phyloP scores from a whole-genome alignment of 306 rosid genomes.

The Senna tora region DNA sequence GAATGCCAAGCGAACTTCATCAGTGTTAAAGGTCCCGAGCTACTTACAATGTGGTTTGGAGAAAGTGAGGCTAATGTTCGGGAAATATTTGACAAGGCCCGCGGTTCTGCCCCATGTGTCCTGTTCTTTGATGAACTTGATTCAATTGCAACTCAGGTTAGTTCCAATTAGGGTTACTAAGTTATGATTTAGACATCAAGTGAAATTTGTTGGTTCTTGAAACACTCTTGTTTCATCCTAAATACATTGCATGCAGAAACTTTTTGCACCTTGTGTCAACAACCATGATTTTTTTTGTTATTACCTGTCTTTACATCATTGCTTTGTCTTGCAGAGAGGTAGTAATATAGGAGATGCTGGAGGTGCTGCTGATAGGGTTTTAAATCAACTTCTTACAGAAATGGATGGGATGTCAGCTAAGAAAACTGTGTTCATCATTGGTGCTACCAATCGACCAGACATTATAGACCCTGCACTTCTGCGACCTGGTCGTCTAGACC shows the following conservation, averaged over 20 bases:
- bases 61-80: constrained; percentile 26
- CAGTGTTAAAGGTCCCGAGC: constrained; percentile 13
- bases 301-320: background rate
- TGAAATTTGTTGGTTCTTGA: background rate
- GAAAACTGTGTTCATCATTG: constrained; percentile 74
- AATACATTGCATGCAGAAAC: background rate
- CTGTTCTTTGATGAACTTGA: constrained; percentile 28
- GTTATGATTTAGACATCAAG: background rate
- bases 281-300: background rate
- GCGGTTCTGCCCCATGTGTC: constrained; percentile 25
- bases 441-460: constrained; percentile 77
- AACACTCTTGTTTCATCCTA: background rate
- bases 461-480: constrained; percentile 81
- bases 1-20: constrained; percentile 43
- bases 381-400: constrained; percentile 76
- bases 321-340: constrained; percentile 57
- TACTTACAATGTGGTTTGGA: constrained; percentile 32
- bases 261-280: background rate
- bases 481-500: constrained; percentile 80
- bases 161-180: background rate
- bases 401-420: constrained; percentile 83
- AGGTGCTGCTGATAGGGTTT: constrained; percentile 79
- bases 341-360: constrained; percentile 85
- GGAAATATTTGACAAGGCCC: constrained; percentile 27
- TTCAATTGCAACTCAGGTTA: constrained; percentile 24